Evolutionary conservation across 2,329 filamentous ascomycete genomes (phyloP), one percentile per base, ranked within the genome.

Genomic region (Penicillium frequentans): DNA sequence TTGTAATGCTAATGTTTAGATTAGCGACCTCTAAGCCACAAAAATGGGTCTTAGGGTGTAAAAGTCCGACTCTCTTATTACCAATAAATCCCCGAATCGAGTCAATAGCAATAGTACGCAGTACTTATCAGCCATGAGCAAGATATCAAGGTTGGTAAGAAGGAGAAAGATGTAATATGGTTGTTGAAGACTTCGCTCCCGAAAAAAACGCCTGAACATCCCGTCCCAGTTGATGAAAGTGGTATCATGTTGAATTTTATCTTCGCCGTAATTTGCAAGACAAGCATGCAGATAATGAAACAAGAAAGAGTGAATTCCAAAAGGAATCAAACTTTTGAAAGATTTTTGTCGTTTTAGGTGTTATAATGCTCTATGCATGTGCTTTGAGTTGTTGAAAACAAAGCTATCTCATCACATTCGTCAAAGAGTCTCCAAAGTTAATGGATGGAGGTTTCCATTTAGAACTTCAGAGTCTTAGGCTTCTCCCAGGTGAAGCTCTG

Each of bases 401-500:
- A 79, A 78, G 76, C 73, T 68, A 68, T 74, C 70, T 75, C 73
- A 71, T 77, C 75, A 76, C 69, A 75, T 71, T 75, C 73, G 71
- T 77, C 70, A 75, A 66, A 70, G 67, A 56, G 61, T 64, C 59
- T 61, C 62, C 62, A 53, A 60, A 58, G 49, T 58, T 47, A 65
- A 53, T 54, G 56, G 57, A 60, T 50, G 53, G 49, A 64, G 56
- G 37, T 52, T 55, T 57, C 56, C 66, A 70, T 77, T 86, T 96
- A 98, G 81, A 91, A 89, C 81, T 90, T 93, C 74, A 99, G 90
- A 68, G 84, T 72, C 90, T 96, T 97, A 74, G 95, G 93, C 87
- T 98, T 86, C 88, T 99, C 95, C 95, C 95, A 99, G 81, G 83
- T 87, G 86, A 99, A 99, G 79, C 79, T 83, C 86, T 96, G 95